Conservation (phyloP, 2,329 filamentous ascomycete genomes). For the Dothideomycetes sp. region DNA sequence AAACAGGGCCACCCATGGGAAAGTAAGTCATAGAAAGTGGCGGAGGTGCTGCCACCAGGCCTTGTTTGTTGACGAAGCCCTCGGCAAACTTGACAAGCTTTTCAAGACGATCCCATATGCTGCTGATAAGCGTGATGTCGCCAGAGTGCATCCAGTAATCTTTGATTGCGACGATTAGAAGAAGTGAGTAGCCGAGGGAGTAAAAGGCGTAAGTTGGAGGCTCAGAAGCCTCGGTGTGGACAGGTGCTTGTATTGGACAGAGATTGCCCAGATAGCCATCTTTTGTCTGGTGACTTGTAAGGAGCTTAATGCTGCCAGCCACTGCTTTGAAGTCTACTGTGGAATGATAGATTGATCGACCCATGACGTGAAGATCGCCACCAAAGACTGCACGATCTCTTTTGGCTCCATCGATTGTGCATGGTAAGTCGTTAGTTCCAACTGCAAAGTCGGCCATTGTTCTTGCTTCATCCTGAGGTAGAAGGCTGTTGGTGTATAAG, state of each 20-base stretch:
- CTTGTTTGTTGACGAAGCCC: too few relatives aligned
- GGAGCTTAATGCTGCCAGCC: constrained; percentile 9
- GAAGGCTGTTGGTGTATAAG: too few relatives aligned
- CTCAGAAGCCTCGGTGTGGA: constrained; percentile 8
- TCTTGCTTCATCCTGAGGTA: too few relatives aligned
- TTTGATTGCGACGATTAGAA: constrained; percentile 9
- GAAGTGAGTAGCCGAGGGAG: constrained; percentile 10
- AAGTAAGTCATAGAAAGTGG: too few relatives aligned
- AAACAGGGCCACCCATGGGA: too few relatives aligned
- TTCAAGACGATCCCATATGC: too few relatives aligned
- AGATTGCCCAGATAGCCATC: constrained; percentile 11
- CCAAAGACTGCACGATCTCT: constrained; percentile 11
- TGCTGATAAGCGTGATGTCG: too few relatives aligned
- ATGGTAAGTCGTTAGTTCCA: constrained; percentile 9
- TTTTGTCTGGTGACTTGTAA: constrained; percentile 10
- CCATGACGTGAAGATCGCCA: constrained; percentile 8
- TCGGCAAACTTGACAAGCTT: too few relatives aligned
- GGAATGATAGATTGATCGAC: constrained; percentile 1
- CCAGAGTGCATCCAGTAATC: too few relatives aligned
- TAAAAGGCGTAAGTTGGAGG: constrained; percentile 12
- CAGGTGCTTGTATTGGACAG: constrained; percentile 11
- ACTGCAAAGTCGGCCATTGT: constrained; percentile 9
- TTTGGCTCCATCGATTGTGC: constrained; percentile 12
- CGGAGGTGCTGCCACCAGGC: too few relatives aligned
- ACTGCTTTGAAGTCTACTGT: too few relatives aligned